These are phyloP conservation scores for Pseudonitzschia delicatissima DNA, from an alignment of 108 stramenopile genomes.

Conservation along the genomic window DNA sequence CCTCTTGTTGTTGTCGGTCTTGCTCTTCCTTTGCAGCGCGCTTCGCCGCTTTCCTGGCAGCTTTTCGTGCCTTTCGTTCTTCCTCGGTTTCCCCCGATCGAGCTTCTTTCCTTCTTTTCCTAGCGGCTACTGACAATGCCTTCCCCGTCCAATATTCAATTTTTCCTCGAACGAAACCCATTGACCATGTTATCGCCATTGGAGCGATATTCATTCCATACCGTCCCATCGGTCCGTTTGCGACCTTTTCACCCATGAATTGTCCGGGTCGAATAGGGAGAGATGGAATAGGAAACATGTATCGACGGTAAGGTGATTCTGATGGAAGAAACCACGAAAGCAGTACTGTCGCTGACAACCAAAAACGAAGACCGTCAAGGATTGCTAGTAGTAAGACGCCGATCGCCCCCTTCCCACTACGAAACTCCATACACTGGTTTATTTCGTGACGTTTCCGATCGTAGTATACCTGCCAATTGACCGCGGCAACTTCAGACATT, in stretches of 20 bases:
- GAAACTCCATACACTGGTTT: conserved; percentile 55
- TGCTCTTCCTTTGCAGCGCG: conserved; percentile 24
- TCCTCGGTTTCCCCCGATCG: conserved; percentile 30
- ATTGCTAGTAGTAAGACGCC: conserved; percentile 64
- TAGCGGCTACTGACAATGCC: conserved; percentile 54
- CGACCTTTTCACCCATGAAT: conserved; percentile 59
- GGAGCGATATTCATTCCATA: conserved; percentile 87
- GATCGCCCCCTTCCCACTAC: conserved; percentile 46
- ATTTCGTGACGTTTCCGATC: conserved; percentile 73
- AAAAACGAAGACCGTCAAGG: conserved; percentile 63
- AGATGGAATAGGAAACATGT: conserved; percentile 76
- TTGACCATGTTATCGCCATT: conserved; percentile 76
- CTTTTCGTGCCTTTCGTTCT: conserved; percentile 39
- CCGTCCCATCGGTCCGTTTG: conserved; percentile 37
- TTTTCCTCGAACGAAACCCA: conserved; percentile 59
- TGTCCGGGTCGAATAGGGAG: conserved; percentile 71
- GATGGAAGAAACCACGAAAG: conserved; percentile 72
- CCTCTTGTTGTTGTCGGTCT: conserved; percentile 21
- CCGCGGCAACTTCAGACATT: conserved; percentile 51
- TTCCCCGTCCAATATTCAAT: conserved; percentile 67
- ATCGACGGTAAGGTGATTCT: conserved; percentile 29
- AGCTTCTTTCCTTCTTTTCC: conserved; percentile 33
- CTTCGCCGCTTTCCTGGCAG: conserved; percentile 31
- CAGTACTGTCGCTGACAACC: conserved; percentile 70
- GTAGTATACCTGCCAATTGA: conserved; percentile 82